Evolutionary conservation across 768 basidiomycete species (phyloP).

Genomic region (Lepiota venenata): DNA sequence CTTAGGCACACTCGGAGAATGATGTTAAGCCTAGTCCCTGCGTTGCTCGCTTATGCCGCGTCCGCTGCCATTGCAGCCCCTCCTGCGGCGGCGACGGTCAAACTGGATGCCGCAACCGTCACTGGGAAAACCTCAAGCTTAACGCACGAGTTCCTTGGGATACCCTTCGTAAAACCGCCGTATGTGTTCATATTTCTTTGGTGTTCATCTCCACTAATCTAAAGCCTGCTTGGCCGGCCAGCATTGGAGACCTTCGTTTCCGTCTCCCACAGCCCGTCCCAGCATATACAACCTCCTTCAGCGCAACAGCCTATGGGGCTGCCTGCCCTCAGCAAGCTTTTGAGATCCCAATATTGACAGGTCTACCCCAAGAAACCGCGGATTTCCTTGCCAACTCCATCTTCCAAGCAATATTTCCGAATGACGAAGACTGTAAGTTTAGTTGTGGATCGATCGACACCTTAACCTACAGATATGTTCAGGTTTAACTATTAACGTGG

Average conservation of each 20-base stretch:
- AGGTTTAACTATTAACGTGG: slow-evolving; percentile 53
- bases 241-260: slow-evolving; percentile 35
- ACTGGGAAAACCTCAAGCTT: not conserved
- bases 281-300: slow-evolving; percentile 29
- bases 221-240: slow-evolving; percentile 15
- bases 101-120: slow-evolving; percentile 33
- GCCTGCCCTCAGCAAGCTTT: slow-evolving; percentile 45
- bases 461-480: not conserved
- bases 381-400: slow-evolving; percentile 30
- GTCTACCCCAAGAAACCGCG: slow-evolving; percentile 28
- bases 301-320: slow-evolving; percentile 37
- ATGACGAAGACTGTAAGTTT: slow-evolving; percentile 44
- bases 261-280: slow-evolving; percentile 35
- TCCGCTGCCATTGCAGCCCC: not conserved
- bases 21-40: no score
- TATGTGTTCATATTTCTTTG: not conserved
- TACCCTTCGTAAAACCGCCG: slow-evolving; percentile 10
- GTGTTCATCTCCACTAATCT: not conserved
- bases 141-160: slow-evolving; percentile 10
- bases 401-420: slow-evolving; percentile 24
- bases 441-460: not conserved
- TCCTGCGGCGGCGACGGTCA: slow-evolving; percentile 26
- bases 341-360: slow-evolving; percentile 28
- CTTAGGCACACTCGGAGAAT: no score
- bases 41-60: no score